Percentiles rank a stretch among this genome's conserved stretches.
Evolutionary conservation across 192 early-diverging fungal genomes (phyloP).

Genomic region (Neocallimastix lanati): DNA sequence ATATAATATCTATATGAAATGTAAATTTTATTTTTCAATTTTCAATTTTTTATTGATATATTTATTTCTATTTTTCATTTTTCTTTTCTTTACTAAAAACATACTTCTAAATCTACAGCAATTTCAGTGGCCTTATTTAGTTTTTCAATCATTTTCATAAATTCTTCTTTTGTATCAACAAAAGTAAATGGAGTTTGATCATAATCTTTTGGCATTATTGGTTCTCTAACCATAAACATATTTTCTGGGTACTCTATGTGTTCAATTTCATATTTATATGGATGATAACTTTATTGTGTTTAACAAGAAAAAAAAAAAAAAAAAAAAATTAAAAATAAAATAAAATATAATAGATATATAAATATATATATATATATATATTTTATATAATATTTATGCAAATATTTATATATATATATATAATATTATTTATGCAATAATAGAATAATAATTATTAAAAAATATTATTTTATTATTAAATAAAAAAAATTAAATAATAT

Average conservation of each 20-base stretch:
- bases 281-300: constrained; percentile 33
- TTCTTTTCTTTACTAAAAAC: neutral
- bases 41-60: too few relatives aligned
- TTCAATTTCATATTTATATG: constrained; percentile 79
- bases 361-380: neutral
- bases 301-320: neutral
- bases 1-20: too few relatives aligned
- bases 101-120: constrained; percentile 72
- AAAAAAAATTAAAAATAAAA: neutral
- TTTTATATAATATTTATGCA: too few relatives aligned
- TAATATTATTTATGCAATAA: too few relatives aligned
- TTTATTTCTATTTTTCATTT: too few relatives aligned
- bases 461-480: too few relatives aligned
- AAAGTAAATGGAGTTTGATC: constrained; percentile 54
- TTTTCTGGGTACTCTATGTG: constrained; percentile 51
- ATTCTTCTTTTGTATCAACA: constrained; percentile 59
- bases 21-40: too few relatives aligned
- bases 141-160: constrained; percentile 40
- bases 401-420: too few relatives aligned
- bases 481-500: too few relatives aligned
- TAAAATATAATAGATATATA: neutral
- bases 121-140: constrained; percentile 49
- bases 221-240: constrained; percentile 34
- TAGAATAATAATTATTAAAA: too few relatives aligned
- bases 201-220: constrained; percentile 26